Percentiles rank a stretch among this genome's conserved stretches.
Evolutionary conservation across 1,139 yeast species (phyloP).

Genomic region (Lodderomyces pseudojiufengensis): DNA sequence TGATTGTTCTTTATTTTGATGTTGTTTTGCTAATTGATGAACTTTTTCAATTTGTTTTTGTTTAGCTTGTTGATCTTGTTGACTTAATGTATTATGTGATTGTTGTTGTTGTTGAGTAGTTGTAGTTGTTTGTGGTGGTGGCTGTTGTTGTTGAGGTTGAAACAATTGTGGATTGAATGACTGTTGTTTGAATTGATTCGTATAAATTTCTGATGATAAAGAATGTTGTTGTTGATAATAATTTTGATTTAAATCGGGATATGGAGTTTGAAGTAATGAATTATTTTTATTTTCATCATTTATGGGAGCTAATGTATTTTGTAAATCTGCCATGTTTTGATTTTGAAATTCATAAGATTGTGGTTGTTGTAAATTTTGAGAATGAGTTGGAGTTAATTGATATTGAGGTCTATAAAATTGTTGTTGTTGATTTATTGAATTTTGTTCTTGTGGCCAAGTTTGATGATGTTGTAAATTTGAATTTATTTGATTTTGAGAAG

Average conservation of each 20-base stretch:
- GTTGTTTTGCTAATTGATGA: conserved; percentile 4
- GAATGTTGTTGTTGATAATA: conserved; percentile 5
- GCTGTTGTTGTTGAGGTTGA: conserved; percentile 4
- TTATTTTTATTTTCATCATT: no score
- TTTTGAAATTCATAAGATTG: background rate
- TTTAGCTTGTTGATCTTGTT: conserved; percentile 4
- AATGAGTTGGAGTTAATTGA: no score
- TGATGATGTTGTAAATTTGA: background rate
- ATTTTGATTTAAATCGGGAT: background rate
- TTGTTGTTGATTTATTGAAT: conserved; percentile 2
- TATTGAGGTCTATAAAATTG: no score
- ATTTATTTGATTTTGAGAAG: background rate
- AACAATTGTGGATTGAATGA: conserved; percentile 4
- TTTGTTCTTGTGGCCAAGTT: conserved; percentile 1
- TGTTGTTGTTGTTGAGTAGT: conserved; percentile 1
- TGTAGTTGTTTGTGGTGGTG: conserved; percentile 5
- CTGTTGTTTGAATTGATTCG: background rate
- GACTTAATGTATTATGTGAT: background rate
- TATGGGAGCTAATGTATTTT: no score
- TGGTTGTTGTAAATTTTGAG: background rate
- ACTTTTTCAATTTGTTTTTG: conserved; percentile 4
- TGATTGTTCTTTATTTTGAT: conserved; percentile 1
- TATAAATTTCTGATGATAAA: background rate
- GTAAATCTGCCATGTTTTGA: no score
- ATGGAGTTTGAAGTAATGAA: no score